These are phyloP conservation scores for Coprinellus micaceus DNA, from an alignment of 768 basidiomycete genomes.

Conservation along the genomic window DNA sequence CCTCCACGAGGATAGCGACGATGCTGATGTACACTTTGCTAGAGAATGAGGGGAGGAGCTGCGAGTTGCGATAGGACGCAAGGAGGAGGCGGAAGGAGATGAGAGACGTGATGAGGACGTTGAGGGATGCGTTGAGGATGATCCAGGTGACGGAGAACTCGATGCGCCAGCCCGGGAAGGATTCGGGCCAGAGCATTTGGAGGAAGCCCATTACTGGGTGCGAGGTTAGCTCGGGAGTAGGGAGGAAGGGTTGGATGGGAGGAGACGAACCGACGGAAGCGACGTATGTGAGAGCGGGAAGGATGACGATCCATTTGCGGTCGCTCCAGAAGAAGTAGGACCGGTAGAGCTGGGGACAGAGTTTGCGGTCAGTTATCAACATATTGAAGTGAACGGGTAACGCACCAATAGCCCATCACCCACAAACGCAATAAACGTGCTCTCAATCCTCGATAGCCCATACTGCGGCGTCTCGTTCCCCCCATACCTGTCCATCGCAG, in stretches of 20 bases:
- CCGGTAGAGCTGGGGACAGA: constrained; percentile 1
- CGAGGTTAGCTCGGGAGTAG: background rate
- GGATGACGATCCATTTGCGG: constrained; percentile 5
- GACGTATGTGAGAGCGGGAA: background rate
- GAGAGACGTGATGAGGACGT: constrained; percentile 6
- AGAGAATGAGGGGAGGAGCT: constrained; percentile 1
- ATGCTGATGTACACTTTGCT: constrained; percentile 7
- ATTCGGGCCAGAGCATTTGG: constrained; percentile 8
- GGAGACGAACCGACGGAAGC: constrained; percentile 5
- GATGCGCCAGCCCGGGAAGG: constrained; percentile 6
- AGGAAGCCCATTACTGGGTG: constrained; percentile 7
- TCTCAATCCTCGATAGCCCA: constrained; percentile 2
- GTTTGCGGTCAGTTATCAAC: background rate
- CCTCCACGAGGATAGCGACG: constrained; percentile 9
- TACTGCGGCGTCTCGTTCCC: constrained; percentile 2
- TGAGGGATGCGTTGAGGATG: constrained; percentile 4
- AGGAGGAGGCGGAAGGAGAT: constrained; percentile 6
- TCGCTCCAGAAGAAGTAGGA: constrained; percentile 12
- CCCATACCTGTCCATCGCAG: constrained; percentile 8
- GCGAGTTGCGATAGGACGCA: constrained; percentile 1
- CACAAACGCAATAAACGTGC: constrained; percentile 9
- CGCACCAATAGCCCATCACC: constrained; percentile 8
- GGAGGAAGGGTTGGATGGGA: background rate
- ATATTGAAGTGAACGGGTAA: background rate
- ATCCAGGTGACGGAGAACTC: constrained; percentile 10